These are phyloP conservation scores for Mycena amicta DNA, from an alignment of 768 basidiomycete species.

Conservation along the genomic window DNA sequence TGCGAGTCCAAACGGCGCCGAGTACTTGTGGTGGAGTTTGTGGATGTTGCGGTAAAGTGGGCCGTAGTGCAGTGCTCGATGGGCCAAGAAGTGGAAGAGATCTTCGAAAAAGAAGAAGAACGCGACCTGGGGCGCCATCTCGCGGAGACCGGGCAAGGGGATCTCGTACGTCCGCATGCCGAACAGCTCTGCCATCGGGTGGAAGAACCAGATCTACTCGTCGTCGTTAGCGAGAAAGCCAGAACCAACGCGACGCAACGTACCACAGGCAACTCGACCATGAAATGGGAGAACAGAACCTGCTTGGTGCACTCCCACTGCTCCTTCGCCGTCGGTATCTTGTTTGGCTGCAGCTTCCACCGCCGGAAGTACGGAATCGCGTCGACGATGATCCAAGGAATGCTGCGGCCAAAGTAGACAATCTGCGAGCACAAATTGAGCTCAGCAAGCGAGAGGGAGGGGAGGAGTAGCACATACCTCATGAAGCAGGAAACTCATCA, in stretches of 20 bases:
- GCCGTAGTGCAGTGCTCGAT: constrained; percentile 86
- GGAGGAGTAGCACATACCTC: constrained; percentile 62
- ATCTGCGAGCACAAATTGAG: constrained; percentile 47
- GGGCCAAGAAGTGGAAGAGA: constrained; percentile 92
- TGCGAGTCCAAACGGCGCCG: constrained; percentile 94
- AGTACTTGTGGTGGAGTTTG: constrained; percentile 97
- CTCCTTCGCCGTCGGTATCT: constrained; percentile 76
- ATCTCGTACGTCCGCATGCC: constrained; percentile 94
- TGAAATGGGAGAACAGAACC: constrained; percentile 94
- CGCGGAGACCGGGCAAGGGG: constrained; percentile 77
- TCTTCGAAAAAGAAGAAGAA: constrained; percentile 97
- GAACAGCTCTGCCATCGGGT: constrained; percentile 82
- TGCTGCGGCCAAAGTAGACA: constrained; percentile 93
- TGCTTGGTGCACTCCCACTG: constrained; percentile 97
- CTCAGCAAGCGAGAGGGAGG: not conserved
- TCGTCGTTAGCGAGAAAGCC: not conserved
- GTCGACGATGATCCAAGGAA: constrained; percentile 97
- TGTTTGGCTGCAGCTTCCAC: constrained; percentile 92
- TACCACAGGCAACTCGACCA: constrained; percentile 88
- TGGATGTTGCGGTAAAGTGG: constrained; percentile 89
- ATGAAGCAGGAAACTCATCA: constrained; percentile 91
- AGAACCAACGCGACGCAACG: constrained; percentile 30
- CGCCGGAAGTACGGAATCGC: constrained; percentile 88
- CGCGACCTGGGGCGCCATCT: constrained; percentile 75
- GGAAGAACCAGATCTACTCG: constrained; percentile 83